These are phyloP conservation scores for Sordariomycetes sp. DNA, from an alignment of 2,329 filamentous ascomycete species.

Conservation along the genomic window DNA sequence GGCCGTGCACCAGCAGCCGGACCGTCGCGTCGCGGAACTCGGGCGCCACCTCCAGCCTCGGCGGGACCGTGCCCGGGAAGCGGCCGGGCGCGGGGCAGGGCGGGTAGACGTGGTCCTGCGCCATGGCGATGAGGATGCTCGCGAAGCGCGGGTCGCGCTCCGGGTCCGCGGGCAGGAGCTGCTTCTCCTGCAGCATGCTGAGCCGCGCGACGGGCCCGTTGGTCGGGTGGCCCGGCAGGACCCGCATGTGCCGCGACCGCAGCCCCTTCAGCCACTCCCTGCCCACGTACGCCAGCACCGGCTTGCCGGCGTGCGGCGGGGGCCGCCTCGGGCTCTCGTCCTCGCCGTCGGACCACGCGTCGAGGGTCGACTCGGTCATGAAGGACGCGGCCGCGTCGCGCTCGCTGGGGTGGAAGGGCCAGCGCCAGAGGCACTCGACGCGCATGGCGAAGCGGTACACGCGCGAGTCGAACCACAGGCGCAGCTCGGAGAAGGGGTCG, in stretches of 20 bases:
- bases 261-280: slow-evolving; percentile 33
- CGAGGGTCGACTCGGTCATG: slow-evolving; percentile 22
- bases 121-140: slow-evolving; percentile 44
- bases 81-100: slow-evolving; percentile 8
- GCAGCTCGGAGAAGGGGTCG: slow-evolving; percentile 26
- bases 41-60: slow-evolving; percentile 9
- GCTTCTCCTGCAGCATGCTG: slow-evolving; percentile 33
- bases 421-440: slow-evolving; percentile 39
- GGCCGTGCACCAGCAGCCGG: slow-evolving; percentile 37
- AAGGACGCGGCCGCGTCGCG: slow-evolving; percentile 11
- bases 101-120: slow-evolving; percentile 41
- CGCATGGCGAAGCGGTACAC: slow-evolving; percentile 33
- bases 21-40: slow-evolving; percentile 37
- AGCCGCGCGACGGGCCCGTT: slow-evolving; percentile 39
- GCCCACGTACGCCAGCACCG: slow-evolving; percentile 34
- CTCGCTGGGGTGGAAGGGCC: slow-evolving; percentile 12
- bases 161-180: slow-evolving; percentile 32
- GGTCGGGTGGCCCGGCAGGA: slow-evolving; percentile 26
- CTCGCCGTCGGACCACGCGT: not conserved
- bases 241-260: slow-evolving; percentile 34
- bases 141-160: slow-evolving; percentile 43
- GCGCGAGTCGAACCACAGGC: slow-evolving; percentile 36
- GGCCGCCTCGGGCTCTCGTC: not conserved
- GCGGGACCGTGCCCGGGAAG: slow-evolving; percentile 10
- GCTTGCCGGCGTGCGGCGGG: slow-evolving; percentile 1